Evolutionary conservation across 1,284 basidiomycete species (phyloP), one percentile per base, ranked within the genome.

Genomic region (Rhizoctonia solani): DNA sequence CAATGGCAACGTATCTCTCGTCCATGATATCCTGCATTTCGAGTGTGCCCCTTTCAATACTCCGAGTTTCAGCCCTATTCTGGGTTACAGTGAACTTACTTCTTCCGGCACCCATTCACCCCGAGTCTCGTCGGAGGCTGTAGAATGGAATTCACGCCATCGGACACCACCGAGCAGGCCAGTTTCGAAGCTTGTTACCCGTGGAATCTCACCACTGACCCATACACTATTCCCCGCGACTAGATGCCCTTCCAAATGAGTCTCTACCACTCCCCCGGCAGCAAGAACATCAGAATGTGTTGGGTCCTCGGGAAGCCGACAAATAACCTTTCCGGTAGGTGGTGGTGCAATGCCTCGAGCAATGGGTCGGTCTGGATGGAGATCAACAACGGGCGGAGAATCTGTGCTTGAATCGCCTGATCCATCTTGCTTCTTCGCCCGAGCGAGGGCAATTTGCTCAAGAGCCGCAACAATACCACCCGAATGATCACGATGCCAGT

Each of bases 401-500:
- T 46, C 56, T 11, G 19, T 30, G 27, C 19, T 52, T 39, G 37
- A 25, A 13, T 6, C 25, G 37, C 29, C 37, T 8, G 47, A 41
- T 16, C 3, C 30, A 1, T 30, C 59, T 39, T 42, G n/a, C 21
- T 58, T 54, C 32, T 41, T 42, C 19, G 58, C 42, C 13, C 55
- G 58, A 41, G 59, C 59, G 14, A 63, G 47, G 6, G 59, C 59
- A 19, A 53, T 76, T 3, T 90, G 79, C 72, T 87, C 42, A 84
- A 85, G 69, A 84, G 81, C 89, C 86, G 61, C 88, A 8, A 77
- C 52, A 42, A 79, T 77, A 1, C 77, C 77, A 14, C 77, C 90
- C 14, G 89, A 90, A 77, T 93, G 90, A 74, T 93, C 92, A 54
- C 83, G 80, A 75, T 93, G 91, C 90, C 91, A 93, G 75, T 93